phyloP scores from a whole-genome alignment of 1,139 yeast species.

The Kodamaea sp. region DNA sequence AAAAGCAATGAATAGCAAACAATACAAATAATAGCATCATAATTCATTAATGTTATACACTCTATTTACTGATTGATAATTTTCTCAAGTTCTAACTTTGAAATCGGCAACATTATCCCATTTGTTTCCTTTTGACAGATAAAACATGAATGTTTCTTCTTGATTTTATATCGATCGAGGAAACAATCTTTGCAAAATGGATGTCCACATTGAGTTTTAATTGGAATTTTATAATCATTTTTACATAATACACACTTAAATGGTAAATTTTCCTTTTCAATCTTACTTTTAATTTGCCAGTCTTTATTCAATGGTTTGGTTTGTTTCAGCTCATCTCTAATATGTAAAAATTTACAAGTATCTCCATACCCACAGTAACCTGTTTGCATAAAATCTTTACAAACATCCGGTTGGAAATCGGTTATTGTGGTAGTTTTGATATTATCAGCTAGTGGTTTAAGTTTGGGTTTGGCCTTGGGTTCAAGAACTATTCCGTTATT shows the following conservation, averaged over 20 bases:
- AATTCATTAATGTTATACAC: too few species aligned
- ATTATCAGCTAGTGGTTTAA: slow-evolving; percentile 41
- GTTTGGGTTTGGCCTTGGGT: slow-evolving; percentile 6
- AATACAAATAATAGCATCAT: too few species aligned
- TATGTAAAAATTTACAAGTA: slow-evolving; percentile 92
- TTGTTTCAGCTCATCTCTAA: slow-evolving; percentile 79
- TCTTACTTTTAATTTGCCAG: slow-evolving; percentile 50
- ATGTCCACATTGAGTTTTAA: slow-evolving; percentile 64
- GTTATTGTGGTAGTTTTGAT: slow-evolving; percentile 70
- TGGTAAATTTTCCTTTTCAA: slow-evolving; percentile 38
- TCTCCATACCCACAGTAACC: slow-evolving; percentile 98
- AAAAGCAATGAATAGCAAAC: too few species aligned
- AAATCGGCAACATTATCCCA: slow-evolving; percentile 43
- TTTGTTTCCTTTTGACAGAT: slow-evolving; percentile 58
- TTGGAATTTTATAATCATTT: slow-evolving; percentile 52
- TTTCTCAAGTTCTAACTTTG: slow-evolving; percentile 11
- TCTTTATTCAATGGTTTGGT: slow-evolving; percentile 68
- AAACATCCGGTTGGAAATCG: slow-evolving; percentile 92
- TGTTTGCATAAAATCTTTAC: slow-evolving; percentile 87
- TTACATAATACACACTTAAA: slow-evolving; percentile 66
- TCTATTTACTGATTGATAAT: too few species aligned
- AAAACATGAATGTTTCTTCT: slow-evolving; percentile 43
- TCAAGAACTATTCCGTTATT: not conserved
- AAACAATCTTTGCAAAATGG: slow-evolving; percentile 66
- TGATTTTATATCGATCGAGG: slow-evolving; percentile 44